These are phyloP conservation scores for Fusarium sp. DNA, from an alignment of 2,329 filamentous ascomycete species.

Conservation along the genomic window DNA sequence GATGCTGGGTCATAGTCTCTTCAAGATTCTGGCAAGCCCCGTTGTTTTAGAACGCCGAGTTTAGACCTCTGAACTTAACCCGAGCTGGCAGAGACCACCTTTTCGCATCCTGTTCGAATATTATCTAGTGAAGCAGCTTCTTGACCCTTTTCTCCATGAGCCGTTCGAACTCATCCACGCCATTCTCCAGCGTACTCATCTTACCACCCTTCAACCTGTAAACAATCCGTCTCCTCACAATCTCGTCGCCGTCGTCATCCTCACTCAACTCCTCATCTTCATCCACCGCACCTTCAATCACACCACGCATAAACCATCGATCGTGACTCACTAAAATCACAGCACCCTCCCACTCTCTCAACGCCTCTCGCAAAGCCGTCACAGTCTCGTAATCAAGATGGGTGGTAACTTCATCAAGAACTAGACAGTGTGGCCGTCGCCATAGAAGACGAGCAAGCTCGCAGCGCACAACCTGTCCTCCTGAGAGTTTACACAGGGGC, in stretches of 20 bases:
- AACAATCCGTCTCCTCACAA: constrained; percentile 62
- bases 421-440: constrained; percentile 75
- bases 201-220: constrained; percentile 70
- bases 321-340: constrained; percentile 85
- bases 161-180: constrained; percentile 74
- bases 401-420: constrained; percentile 85
- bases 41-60: constrained; percentile 27
- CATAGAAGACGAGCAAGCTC: constrained; percentile 77
- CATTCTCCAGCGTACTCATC: constrained; percentile 65
- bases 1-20: constrained; percentile 56
- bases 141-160: constrained; percentile 69
- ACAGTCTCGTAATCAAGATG: constrained; percentile 88
- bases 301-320: constrained; percentile 80
- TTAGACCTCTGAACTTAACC: neutral
- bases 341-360: constrained; percentile 77
- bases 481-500: constrained; percentile 77
- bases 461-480: constrained; percentile 77
- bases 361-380: constrained; percentile 72
- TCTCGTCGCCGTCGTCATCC: constrained; percentile 54
- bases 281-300: constrained; percentile 60
- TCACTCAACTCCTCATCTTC: constrained; percentile 54
- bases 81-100: neutral
- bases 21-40: constrained; percentile 58
- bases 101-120: neutral
- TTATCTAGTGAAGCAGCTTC: constrained; percentile 51